Evolutionary conservation across 2,329 filamentous ascomycete genomes (phyloP).

Genomic region (Tolypocladium ovalisporum): DNA sequence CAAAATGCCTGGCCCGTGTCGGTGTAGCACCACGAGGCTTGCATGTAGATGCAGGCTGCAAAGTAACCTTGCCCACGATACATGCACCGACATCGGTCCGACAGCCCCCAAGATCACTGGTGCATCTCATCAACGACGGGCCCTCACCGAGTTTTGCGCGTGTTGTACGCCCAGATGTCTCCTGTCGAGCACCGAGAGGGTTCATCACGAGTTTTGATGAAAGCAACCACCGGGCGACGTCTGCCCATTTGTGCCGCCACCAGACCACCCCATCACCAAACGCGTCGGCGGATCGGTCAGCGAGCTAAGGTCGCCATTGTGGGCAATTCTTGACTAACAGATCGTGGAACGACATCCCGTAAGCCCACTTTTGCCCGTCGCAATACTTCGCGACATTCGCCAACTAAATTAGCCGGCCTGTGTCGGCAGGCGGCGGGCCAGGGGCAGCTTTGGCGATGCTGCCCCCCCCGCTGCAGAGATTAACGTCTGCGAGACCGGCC

Average conservation of each 20-base stretch:
- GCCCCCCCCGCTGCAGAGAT: background rate
- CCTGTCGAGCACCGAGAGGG: too few relatives aligned
- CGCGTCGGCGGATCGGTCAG: background rate
- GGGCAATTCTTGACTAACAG: background rate
- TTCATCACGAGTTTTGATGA: too few relatives aligned
- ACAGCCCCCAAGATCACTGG: background rate
- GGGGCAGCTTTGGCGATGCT: background rate
- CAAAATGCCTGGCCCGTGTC: background rate
- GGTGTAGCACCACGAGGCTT: background rate
- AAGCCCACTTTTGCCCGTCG: constrained; percentile 4
- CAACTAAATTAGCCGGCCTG: constrained; percentile 4
- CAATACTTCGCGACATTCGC: background rate
- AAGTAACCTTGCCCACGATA: background rate
- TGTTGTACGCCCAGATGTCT: background rate
- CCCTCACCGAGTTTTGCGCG: background rate
- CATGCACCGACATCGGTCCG: background rate
- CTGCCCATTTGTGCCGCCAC: background rate
- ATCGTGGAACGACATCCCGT: background rate
- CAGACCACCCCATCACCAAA: background rate
- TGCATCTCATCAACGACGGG: background rate
- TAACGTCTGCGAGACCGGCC: background rate
- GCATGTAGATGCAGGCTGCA: background rate
- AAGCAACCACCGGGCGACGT: too few relatives aligned
- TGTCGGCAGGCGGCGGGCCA: constrained; percentile 7
- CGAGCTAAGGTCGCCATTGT: background rate